Evolutionary conservation across 495 filamentous ascomycete genomes (phyloP).

Genomic region (Daldinia loculata): DNA sequence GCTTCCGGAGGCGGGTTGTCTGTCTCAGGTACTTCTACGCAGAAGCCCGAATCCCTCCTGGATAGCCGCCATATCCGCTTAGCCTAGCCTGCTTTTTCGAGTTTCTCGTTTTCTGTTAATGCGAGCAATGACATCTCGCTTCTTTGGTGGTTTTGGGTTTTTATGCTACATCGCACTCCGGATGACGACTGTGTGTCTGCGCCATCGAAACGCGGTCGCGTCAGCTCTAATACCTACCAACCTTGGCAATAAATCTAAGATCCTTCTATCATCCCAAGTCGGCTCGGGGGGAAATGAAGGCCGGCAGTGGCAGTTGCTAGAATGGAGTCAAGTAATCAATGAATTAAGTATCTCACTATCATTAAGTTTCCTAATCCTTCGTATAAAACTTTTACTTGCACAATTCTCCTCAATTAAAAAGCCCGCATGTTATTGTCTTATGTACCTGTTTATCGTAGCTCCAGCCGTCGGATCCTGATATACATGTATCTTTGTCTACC

Average conservation of each 20-base stretch:
- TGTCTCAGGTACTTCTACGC: constrained; percentile 7
- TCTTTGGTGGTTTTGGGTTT: constrained; percentile 1
- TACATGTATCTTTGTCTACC: constrained; percentile 18
- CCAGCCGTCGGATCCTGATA: constrained; percentile 5
- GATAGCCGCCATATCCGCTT: constrained; percentile 39
- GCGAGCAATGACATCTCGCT: constrained; percentile 19
- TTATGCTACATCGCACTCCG: constrained; percentile 18
- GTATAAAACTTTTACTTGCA: not conserved
- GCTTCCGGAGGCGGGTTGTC: constrained; percentile 9
- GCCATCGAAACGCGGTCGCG: constrained; percentile 31
- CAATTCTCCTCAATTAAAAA: constrained; percentile 14
- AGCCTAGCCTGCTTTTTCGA: constrained; percentile 12
- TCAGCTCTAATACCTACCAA: constrained; percentile 37
- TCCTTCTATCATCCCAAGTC: constrained; percentile 17
- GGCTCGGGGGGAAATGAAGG: constrained; percentile 9
- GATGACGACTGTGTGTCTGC: constrained; percentile 33
- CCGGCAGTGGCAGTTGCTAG: constrained; percentile 37
- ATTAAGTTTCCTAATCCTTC: not conserved
- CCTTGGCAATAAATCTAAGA: constrained; percentile 27
- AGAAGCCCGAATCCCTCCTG: constrained; percentile 1
- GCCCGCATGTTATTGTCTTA: not conserved
- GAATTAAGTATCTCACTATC: constrained; percentile 26
- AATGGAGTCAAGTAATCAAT: constrained; percentile 4
- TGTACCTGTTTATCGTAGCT: constrained; percentile 17
- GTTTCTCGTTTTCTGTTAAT: constrained; percentile 19